Percentiles rank a stretch among this genome's conserved stretches.
These are phyloP conservation scores for Pholiota conissans DNA, from an alignment of 768 basidiomycete species.

Conservation along the genomic window DNA sequence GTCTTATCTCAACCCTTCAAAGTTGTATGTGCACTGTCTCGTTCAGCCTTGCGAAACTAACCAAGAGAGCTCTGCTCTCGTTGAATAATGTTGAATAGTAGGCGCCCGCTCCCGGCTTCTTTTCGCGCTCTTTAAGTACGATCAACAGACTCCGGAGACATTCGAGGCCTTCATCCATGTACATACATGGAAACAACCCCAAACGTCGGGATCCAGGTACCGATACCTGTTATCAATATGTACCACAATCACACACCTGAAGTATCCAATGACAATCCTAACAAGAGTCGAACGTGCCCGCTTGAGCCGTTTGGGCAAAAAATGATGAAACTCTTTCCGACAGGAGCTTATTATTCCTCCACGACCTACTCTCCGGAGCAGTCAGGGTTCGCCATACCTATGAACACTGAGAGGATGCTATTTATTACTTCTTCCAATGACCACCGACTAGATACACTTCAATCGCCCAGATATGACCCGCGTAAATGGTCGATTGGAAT, in stretches of 20 bases:
- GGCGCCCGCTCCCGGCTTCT: neutral
- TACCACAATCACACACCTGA: no score
- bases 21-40: neutral
- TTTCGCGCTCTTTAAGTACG: neutral
- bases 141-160: neutral
- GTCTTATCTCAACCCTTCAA: neutral
- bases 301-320: neutral
- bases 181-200: neutral
- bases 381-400: neutral
- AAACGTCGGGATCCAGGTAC: neutral
- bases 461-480: neutral
- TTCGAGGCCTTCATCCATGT: neutral
- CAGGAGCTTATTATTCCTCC: neutral
- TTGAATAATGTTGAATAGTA: neutral
- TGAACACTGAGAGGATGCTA: neutral
- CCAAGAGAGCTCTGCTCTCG: neutral
- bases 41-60: neutral
- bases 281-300: neutral
- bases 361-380: neutral
- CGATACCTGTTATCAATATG: neutral
- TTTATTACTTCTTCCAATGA: neutral
- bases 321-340: neutral
- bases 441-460: neutral
- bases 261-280: neutral
- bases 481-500: neutral